Conservation (phyloP, 1,284 basidiomycete species). For the Ustilago cynodontis region DNA sequence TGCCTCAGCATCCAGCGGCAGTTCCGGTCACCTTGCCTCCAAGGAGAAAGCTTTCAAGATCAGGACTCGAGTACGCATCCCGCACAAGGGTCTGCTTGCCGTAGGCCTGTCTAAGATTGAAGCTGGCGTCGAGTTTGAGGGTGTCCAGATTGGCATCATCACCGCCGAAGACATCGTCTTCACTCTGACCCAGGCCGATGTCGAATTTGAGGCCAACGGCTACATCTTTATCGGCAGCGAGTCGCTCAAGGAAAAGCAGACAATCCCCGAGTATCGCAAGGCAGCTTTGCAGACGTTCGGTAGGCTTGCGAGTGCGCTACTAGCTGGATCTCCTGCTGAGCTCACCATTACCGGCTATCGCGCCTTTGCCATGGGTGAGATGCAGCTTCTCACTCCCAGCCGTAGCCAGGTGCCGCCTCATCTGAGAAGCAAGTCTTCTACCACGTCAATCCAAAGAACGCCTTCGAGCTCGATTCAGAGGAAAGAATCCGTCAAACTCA, state of each 20-base stretch:
- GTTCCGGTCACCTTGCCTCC: slow-evolving; percentile 14
- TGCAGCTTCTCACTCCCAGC: slow-evolving; percentile 16
- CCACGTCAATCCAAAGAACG: slow-evolving; percentile 17
- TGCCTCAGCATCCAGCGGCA: slow-evolving; percentile 37
- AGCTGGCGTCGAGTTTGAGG: slow-evolving; percentile 45
- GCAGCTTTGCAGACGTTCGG: slow-evolving; percentile 35
- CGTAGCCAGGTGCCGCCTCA: slow-evolving; percentile 32
- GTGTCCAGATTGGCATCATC: slow-evolving; percentile 44
- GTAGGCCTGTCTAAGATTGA: slow-evolving; percentile 48
- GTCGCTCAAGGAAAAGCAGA: slow-evolving; percentile 27
- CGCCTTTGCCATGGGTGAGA: slow-evolving; percentile 47
- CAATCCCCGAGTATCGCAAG: slow-evolving; percentile 22
- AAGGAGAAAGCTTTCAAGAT: slow-evolving; percentile 46
- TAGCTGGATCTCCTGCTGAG: slow-evolving; percentile 26
- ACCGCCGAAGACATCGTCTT: slow-evolving; percentile 49
- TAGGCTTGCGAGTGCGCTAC: slow-evolving; percentile 22
- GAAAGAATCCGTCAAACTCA: slow-evolving; percentile 6
- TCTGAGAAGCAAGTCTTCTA: slow-evolving; percentile 29
- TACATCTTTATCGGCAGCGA: slow-evolving; percentile 49
- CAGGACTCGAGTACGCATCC: slow-evolving; percentile 33
- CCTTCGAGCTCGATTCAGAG: slow-evolving; percentile 18
- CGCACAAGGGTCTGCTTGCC: slow-evolving; percentile 33
- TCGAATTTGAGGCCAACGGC: slow-evolving; percentile 43
- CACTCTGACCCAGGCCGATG: slow-evolving; percentile 25
- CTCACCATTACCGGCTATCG: slow-evolving; percentile 37